Evolutionary conservation across 2,329 filamentous ascomycete genomes (phyloP), one percentile per base, ranked within the genome.

Genomic region (Curvularia spicifera): DNA sequence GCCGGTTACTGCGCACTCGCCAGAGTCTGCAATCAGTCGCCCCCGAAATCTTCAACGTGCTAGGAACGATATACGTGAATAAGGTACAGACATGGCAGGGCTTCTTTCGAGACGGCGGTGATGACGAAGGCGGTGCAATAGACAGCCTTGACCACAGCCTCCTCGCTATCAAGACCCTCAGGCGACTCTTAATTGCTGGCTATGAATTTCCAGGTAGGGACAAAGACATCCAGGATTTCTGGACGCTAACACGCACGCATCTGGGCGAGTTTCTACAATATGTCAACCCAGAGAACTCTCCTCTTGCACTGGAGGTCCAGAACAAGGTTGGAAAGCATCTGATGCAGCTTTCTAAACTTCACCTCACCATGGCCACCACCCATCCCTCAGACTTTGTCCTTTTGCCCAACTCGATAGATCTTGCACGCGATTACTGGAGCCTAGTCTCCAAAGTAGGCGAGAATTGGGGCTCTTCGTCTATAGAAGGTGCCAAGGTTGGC

Each of bases 261-360:
- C 89, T 97, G 62, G 88, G 87, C n/a, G 84, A 89, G 40, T 89
- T 97, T 60, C 84, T 96, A 35, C 79, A 80, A 24, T 85, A 89
- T 58, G 81, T 89, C 51, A 82, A 83, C 64, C 81, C 83, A 42
- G 83, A 86, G 49, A 83, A 82, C n/a, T 78, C 80, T 5, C 75
- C 85, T 2, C 78, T 88, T 37, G 69, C 56, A 26, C 8, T 68
- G 6, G 73, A 78, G 4, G 83, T 87, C 24, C 84, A 85, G 57
- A 84, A 84, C 35, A 72, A 89, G 24, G 80, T 96, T n/a, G 90
- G 91, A 64, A 96, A 93, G 72, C 93, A 97, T 72, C 81, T 97
- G 2, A 79, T 97, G 42, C 93, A 98, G 72, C 89, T 98, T 49
- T 89, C 93, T 3, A 99, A 98, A 77, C 81, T 99, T 3, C 95